These are phyloP conservation scores for Backusella australiensis DNA, from an alignment of 192 early-diverging fungal species.

Conservation along the genomic window DNA sequence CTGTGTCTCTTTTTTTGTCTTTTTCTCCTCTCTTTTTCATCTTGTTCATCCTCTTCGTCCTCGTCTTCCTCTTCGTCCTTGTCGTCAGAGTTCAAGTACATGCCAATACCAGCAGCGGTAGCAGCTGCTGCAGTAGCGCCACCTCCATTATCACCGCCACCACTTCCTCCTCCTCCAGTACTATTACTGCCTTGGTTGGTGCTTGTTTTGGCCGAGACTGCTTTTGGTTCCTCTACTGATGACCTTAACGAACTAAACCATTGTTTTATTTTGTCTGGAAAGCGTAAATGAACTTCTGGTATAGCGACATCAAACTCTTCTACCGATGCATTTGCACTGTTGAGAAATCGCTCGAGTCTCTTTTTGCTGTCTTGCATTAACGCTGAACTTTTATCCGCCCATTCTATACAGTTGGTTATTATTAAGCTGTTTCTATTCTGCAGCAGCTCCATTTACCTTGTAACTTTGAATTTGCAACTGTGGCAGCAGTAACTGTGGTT, in stretches of 20 bases:
- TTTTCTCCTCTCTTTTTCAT: conserved; percentile 47
- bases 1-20: conserved; percentile 28
- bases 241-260: conserved; percentile 11
- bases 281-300: conserved; percentile 39
- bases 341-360: conserved; percentile 36
- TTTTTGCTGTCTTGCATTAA: conserved; percentile 33
- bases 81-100: conserved; percentile 11
- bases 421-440: not conserved
- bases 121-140: conserved; percentile 45
- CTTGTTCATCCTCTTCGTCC: conserved; percentile 11
- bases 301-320: conserved; percentile 36
- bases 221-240: conserved; percentile 13
- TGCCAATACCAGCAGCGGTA: conserved; percentile 33
- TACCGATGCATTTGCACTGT: conserved; percentile 34
- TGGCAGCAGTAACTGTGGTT: conserved; percentile 54
- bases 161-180: conserved; percentile 9
- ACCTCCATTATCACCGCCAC: conserved; percentile 12
- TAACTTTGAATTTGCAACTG: conserved; percentile 63
- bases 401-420: conserved; percentile 20
- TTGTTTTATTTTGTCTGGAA: conserved; percentile 35
- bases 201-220: conserved; percentile 25
- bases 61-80: conserved; percentile 11
- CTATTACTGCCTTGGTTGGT: conserved; percentile 12
- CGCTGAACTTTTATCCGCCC: conserved; percentile 35
- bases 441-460: conserved; percentile 35